Percentiles rank a stretch among this genome's conserved stretches.
These are phyloP conservation scores for Sarocladium kiliense DNA, from an alignment of 2,329 filamentous ascomycete genomes.

Conservation along the genomic window DNA sequence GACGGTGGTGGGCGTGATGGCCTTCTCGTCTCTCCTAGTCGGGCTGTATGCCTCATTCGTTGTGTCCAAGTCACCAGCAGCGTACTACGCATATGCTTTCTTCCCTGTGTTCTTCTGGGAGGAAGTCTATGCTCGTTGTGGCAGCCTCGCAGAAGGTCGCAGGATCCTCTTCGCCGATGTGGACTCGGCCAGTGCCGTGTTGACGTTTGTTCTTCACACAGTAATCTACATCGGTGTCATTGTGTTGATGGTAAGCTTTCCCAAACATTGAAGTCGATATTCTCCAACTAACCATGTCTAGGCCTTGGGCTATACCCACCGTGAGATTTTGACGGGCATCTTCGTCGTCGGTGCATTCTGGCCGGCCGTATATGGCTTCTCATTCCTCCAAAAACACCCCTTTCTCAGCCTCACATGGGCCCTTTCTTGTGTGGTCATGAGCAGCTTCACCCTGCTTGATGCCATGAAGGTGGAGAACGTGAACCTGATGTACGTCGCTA, in stretches of 20 bases:
- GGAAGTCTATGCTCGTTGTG: conserved; percentile 76
- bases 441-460: conserved; percentile 81
- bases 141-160: conserved; percentile 62
- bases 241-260: conserved; percentile 62
- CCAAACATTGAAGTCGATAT: not conserved
- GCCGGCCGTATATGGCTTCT: conserved; percentile 68
- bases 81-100: conserved; percentile 87
- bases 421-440: conserved; percentile 75
- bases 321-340: conserved; percentile 77
- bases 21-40: conserved; percentile 73
- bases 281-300: conserved; percentile 25
- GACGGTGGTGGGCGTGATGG: conserved; percentile 49
- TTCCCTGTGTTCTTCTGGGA: conserved; percentile 98
- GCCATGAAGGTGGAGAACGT: conserved; percentile 81
- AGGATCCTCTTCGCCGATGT: conserved; percentile 66
- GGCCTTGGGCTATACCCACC: conserved; percentile 88
- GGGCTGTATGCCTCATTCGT: conserved; percentile 74
- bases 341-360: conserved; percentile 74
- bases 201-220: conserved; percentile 58
- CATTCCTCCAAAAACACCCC: conserved; percentile 64
- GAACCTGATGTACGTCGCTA: conserved; percentile 59
- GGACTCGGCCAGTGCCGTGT: conserved; percentile 49
- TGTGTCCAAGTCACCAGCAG: conserved; percentile 70
- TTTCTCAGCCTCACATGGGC: conserved; percentile 67
- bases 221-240: conserved; percentile 69